Evolutionary conservation across 2,329 filamentous ascomycete genomes (phyloP).

Genomic region (Aschersonia sp.): DNA sequence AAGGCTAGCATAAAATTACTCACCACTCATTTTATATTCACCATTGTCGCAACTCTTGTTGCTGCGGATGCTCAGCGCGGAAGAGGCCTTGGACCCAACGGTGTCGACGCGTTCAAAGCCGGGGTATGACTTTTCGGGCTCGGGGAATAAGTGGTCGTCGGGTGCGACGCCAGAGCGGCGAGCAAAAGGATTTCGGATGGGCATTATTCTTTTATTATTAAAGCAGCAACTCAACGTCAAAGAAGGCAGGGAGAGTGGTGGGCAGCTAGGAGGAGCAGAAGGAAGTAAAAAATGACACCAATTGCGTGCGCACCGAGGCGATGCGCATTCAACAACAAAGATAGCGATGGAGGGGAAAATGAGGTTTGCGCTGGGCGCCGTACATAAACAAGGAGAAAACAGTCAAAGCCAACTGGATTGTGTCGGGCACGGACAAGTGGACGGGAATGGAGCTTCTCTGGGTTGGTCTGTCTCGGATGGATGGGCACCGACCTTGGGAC

Average conservation of each 20-base stretch:
- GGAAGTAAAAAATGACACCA: background rate
- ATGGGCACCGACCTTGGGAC: background rate
- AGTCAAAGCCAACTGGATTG: background rate
- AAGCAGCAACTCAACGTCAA: background rate
- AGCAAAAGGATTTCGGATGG: constrained; percentile 59
- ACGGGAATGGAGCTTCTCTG: background rate
- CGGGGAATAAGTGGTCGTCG: constrained; percentile 38
- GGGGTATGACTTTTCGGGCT: constrained; percentile 16
- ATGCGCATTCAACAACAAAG: background rate
- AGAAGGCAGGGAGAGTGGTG: background rate
- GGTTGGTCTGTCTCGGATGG: background rate
- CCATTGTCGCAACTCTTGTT: constrained; percentile 47
- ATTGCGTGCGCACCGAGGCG: background rate
- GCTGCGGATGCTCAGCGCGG: constrained; percentile 46
- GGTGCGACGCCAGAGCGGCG: constrained; percentile 36
- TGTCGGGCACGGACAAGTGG: background rate
- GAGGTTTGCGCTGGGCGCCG: background rate
- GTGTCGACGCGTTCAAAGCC: constrained; percentile 49
- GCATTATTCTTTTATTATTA: constrained; percentile 28
- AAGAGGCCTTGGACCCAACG: constrained; percentile 45
- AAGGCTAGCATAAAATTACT: constrained; percentile 13
- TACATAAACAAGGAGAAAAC: background rate
- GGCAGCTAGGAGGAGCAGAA: background rate
- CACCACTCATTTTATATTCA: constrained; percentile 73
- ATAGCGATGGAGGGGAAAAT: background rate